A percentile compares a stretch with the other conserved stretches of the same genome.
phyloP scores from a whole-genome alignment of 2,329 filamentous ascomycete genomes.

The Aspergillus ruber region DNA sequence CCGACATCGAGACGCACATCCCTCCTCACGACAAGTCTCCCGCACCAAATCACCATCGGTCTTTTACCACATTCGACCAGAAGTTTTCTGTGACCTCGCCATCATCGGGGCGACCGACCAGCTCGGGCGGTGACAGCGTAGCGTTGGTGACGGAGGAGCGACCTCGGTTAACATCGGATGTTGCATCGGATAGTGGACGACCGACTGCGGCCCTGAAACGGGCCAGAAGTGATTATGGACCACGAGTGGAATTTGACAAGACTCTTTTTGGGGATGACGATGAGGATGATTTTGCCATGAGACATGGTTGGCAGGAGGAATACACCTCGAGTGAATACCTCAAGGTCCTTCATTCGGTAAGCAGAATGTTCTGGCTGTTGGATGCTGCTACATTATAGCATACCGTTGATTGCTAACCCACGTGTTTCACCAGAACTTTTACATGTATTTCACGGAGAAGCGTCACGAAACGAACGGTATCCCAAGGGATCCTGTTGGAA shows the following conservation, averaged over 20 bases:
- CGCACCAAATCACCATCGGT: constrained; percentile 28
- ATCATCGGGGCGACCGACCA: constrained; percentile 21
- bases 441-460: constrained; percentile 99
- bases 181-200: constrained; percentile 25
- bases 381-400: neutral
- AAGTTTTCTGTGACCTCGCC: constrained; percentile 15
- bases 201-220: constrained; percentile 39
- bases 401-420: constrained; percentile 3
- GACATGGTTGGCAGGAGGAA: constrained; percentile 89
- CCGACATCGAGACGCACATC: constrained; percentile 32
- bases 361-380: constrained; percentile 21
- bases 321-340: constrained; percentile 88
- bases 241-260: constrained; percentile 29
- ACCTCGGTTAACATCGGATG: constrained; percentile 21
- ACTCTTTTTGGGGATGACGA: constrained; percentile 28
- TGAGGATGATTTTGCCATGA: constrained; percentile 53
- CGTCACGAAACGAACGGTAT: constrained; percentile 91
- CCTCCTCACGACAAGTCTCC: constrained; percentile 28
- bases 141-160: constrained; percentile 16
- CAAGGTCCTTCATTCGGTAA: constrained; percentile 71
- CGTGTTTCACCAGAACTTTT: constrained; percentile 68
- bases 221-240: constrained; percentile 50
- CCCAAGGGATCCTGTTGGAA: constrained; percentile 55
- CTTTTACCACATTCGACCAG: constrained; percentile 28
- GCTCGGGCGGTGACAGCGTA: constrained; percentile 24